A percentile compares a stretch with the other conserved stretches of the same genome.
Conservation (phyloP, 1,139 yeast genomes). For the Debaryomycetaceae sp. region DNA sequence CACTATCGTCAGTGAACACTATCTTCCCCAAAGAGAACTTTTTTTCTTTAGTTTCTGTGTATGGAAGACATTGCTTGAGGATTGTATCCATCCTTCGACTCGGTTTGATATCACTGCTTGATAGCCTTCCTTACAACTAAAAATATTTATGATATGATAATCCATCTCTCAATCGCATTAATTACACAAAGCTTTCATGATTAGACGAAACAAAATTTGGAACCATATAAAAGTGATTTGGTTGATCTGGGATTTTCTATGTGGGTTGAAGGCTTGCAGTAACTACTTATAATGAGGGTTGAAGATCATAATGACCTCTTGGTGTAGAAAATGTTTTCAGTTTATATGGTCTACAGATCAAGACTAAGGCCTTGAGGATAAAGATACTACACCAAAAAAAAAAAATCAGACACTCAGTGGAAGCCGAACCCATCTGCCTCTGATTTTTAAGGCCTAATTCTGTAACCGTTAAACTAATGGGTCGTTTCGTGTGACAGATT, state of each 20-base stretch:
- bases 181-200: background rate
- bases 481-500: too few relatives aligned
- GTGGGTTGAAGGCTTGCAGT: background rate
- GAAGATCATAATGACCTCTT: background rate
- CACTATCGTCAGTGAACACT: background rate
- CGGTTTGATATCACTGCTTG: background rate
- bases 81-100: background rate
- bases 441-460: constrained; percentile 12
- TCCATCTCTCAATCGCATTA: background rate
- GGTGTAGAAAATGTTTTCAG: background rate
- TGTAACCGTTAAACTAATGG: too few relatives aligned
- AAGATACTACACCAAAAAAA: background rate
- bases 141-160: background rate
- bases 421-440: constrained; percentile 34
- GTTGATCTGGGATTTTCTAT: too few relatives aligned
- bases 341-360: too few relatives aligned
- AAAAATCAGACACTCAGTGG: constrained; percentile 25
- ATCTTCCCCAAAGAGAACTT: background rate
- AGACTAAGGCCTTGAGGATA: too few relatives aligned
- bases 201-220: background rate
- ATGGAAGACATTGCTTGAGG: background rate
- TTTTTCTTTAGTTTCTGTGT: background rate
- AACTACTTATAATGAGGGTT: background rate
- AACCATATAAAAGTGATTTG: too few relatives aligned
- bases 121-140: background rate